Evolutionary conservation across 768 basidiomycete species (phyloP), one percentile per base, ranked within the genome.

Genomic region (Leccinellum luteum): DNA sequence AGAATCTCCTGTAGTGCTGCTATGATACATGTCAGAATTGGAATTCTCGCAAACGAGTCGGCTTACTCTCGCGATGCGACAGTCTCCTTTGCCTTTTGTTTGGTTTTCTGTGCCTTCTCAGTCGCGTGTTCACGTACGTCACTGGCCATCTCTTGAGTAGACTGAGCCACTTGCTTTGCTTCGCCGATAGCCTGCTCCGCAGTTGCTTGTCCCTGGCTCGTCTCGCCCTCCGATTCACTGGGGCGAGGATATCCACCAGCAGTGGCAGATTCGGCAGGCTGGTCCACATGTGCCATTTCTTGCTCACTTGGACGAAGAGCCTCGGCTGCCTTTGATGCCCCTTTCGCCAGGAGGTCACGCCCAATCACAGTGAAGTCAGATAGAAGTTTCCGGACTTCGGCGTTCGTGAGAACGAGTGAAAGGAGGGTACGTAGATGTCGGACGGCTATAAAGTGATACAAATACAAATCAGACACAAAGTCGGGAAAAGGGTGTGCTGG

Each of bases 361-460:
- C 90, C 90, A 50, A 92, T 85, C 57, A 87, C 70, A 10, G 84
- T 81, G 61, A 90, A 86, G 72, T 94, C 92, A 2, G 85, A 81
- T 52, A 95, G 74, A 28, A 97, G 85, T 71, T 97, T 96, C 66
- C 94, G 88, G 30, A 90, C 88, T 75, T 96, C 91, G 0, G 90
- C 88, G 76, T 99, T 99, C 69, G 95, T 96, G 60, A 94, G 79
- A 66, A 98, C 79, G 65, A 98, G 87, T 44, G 84, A 83, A 58
- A 92, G 78, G 48, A 99, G 82, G 0, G 94, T 94, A 62, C 94
- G 91, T 15, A 98, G 83, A 73, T 98, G 92, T 55, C 81, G 81
- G 48, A 90, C 83, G 21, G 93, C 93, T 90, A 59, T 7, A n/a
- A 9, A 58, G n/a, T 2, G 23, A 49, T 45, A 15, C 25, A 41